Evolutionary conservation across 169 alveolate genomes (phyloP), one percentile per base, ranked within the genome.

Genomic region (Toxoplasma gondii): DNA sequence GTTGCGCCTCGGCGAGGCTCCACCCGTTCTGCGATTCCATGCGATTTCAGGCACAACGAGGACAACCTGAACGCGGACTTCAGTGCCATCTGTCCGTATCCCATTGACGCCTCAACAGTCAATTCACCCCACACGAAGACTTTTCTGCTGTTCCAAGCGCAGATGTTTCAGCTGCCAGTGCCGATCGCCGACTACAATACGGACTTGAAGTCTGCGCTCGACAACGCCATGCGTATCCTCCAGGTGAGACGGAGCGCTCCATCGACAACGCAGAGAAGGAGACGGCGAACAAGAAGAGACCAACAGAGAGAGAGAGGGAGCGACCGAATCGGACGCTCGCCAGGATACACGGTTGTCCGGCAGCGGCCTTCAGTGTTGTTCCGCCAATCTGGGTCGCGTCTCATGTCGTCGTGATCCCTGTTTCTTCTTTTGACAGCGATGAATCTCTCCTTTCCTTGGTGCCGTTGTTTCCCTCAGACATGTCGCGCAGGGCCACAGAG

Each of bases 141-240:
- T 17, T 95, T 94, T 86, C 90, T 95, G 82, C 94, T 95, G 95
- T 94, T 95, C 80, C 97, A 95, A 88, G 97, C 96, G 9, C 95
- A 94, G 45, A 38, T 95, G 93, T 95, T 94, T 93, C 82, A 90
- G 17, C 91, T 74, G 34, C 94, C 93, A 2, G 90, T 95, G 69
- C 97, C 97, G 19, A 69, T 88, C 82, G 43, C 94, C 29, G 97
- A 95, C 94, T 95, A 95, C 91, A 80, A 80, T 53, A 95, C 97
- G 29, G 97, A 95, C 64, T 69, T 94, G 86, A 93, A 94, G 92
- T 44, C 87, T 39, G 96, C 94, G 29, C 70, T 95, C n/a, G 97
- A 95, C 67, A 95, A 95, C 43, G 49, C 96, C 54, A 95, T 95
- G 81, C 96, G 96, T 0, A 67, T 95, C 49, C 93, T 95, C 64